These are phyloP conservation scores for Cicer arietinum DNA, from an alignment of 306 rosid genomes.

Conservation along the genomic window DNA sequence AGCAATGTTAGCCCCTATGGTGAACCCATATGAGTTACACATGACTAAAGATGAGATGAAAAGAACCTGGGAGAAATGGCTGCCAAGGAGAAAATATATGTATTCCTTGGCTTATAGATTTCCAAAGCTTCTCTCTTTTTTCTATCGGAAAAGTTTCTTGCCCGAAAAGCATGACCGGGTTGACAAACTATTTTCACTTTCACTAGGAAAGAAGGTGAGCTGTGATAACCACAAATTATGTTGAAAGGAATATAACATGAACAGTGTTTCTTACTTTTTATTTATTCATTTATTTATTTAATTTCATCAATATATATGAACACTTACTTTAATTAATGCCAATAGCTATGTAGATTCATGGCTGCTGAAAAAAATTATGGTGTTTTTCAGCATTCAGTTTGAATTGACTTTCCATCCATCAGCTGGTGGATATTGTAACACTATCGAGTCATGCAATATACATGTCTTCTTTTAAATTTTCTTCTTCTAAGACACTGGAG, in stretches of 20 bases:
- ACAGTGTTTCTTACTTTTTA: not conserved
- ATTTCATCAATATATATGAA: not conserved
- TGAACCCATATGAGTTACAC: slow-evolving; percentile 76
- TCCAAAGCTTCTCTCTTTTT: slow-evolving; percentile 73
- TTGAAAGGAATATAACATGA: slow-evolving; percentile 3
- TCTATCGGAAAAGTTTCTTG: slow-evolving; percentile 72
- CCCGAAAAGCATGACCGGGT: slow-evolving; percentile 78
- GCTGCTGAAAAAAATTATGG: slow-evolving; percentile 13
- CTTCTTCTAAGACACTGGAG: slow-evolving; percentile 12
- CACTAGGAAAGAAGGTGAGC: slow-evolving; percentile 81
- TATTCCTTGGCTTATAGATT: slow-evolving; percentile 74
- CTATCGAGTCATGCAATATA: not conserved
- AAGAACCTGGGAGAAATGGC: slow-evolving; percentile 89
- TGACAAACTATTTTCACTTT: slow-evolving; percentile 65
- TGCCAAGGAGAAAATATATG: slow-evolving; percentile 66
- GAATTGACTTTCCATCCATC: slow-evolving; percentile 29
- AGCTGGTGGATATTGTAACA: slow-evolving; percentile 7
- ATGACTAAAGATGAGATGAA: slow-evolving; percentile 82
- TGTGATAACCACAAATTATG: slow-evolving; percentile 14
- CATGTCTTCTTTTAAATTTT: slow-evolving; percentile 1
- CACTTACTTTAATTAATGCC: slow-evolving; percentile 16
- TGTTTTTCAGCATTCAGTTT: not conserved
- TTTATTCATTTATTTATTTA: not conserved
- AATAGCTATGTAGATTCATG: not conserved
- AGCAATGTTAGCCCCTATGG: slow-evolving; percentile 80